A percentile compares a stretch with the other conserved stretches of the same genome.
These are phyloP conservation scores for Amanita rubescens DNA, from an alignment of 768 basidiomycete species.

Conservation along the genomic window DNA sequence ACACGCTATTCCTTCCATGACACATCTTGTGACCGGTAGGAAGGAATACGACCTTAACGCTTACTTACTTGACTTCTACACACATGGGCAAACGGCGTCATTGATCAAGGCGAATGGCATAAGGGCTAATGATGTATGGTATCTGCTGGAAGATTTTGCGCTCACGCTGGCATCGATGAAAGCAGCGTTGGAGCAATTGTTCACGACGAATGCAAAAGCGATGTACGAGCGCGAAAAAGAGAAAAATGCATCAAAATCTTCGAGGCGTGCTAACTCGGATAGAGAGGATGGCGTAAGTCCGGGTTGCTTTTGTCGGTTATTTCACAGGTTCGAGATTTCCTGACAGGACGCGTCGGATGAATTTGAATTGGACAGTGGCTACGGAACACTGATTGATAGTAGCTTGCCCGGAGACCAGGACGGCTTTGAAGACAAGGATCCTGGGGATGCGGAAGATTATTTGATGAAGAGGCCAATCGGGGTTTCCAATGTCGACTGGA, in stretches of 20 bases:
- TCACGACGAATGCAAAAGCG: slow-evolving; percentile 19
- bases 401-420: slow-evolving; percentile 14
- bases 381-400: slow-evolving; percentile 16
- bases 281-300: neutral
- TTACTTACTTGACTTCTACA: slow-evolving; percentile 62
- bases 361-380: slow-evolving; percentile 18
- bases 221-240: neutral
- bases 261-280: neutral
- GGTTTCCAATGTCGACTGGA: slow-evolving; percentile 44
- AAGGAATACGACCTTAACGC: slow-evolving; percentile 41
- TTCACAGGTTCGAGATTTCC: slow-evolving; percentile 8
- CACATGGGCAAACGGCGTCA: slow-evolving; percentile 49
- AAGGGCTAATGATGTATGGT: slow-evolving; percentile 60
- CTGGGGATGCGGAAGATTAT: slow-evolving; percentile 2
- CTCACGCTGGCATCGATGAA: slow-evolving; percentile 44
- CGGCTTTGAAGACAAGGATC: slow-evolving; percentile 9
- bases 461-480: slow-evolving; percentile 26
- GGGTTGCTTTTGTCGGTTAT: neutral
- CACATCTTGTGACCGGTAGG: slow-evolving; percentile 19
- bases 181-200: slow-evolving; percentile 40
- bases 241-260: neutral
- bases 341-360: slow-evolving; percentile 15
- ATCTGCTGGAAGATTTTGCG: slow-evolving; percentile 49
- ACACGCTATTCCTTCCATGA: slow-evolving; percentile 53
- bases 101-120: slow-evolving; percentile 49